Evolutionary conservation across 768 basidiomycete genomes (phyloP), one percentile per base, ranked within the genome.

Genomic region (Suillus subaureus): DNA sequence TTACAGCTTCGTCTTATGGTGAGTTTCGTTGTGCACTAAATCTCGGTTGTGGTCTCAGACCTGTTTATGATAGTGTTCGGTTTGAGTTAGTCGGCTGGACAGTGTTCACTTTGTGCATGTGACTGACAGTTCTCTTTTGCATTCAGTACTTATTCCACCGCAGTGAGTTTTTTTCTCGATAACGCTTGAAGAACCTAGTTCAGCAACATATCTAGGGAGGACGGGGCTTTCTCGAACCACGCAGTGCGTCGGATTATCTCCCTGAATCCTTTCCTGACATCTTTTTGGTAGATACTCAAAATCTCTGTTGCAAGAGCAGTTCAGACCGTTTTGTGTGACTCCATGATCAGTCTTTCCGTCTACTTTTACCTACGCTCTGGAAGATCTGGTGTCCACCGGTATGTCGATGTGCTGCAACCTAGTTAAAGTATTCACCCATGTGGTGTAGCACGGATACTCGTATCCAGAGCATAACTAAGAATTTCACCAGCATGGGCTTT

Each of bases 401-500:
- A 23, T n/a, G 45, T 57, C 1, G 4, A 6, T 62, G 8, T 56
- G 6, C 52, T 28, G n/a, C 26, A 35, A 16, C 26, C 18, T 6
- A 18, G 15, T 39, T 4, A n/a, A 62, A 7, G 8, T 35, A 26
- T 42, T 39, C 8, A 62, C n/a, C 15, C 21, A 18, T 33, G 16
- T 12, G 13, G 35, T 58, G 39, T 58, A 62, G 61, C n/a, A 62
- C 12, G 12, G 61, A 62, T n/a, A 58, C 28, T 26, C 61, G 49
- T 51, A 62, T 62, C 11, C 31, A 13, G 37, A 13, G 16, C 31
- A 60, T 62, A 33, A 57, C 28, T 2, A 13, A 57, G 13, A 57
- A 47, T n/a, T 61, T 61, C 6, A 37, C 21, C 15, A 26, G 28
- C 35, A 54, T 37, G 61, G 61, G 43, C 4, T 9, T 31, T 26